Base-by-base conservation (phyloP, 345 rosid species). In the Eucalyptus polybractea region DNA sequence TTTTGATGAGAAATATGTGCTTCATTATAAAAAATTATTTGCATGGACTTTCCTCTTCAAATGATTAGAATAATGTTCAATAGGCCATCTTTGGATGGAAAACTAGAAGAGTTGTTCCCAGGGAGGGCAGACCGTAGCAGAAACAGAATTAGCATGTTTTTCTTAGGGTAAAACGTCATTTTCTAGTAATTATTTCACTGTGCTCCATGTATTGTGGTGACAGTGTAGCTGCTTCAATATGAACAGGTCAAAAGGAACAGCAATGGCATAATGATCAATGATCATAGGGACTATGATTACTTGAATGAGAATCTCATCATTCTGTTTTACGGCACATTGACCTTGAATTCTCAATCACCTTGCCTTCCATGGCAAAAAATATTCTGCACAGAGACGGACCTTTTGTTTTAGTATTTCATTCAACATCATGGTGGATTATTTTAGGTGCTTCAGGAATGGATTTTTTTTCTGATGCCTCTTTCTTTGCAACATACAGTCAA, bases 401-500 rank as follows among this genome's bases (percentile, higher is more conserved):
- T 60, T 45, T 60, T 6, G 45, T 44, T 11, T 60, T 24, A 88
- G 87, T 49, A 27, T 60, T 60, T 25, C 67, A 60, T 60, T 60
- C 31, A 60, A 60, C 14, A 25, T 27, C 67, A 60, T 25, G 14
- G 14, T 6, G 16, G 50, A 19, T 62, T 69, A 50, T 67, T 45
- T 72, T 87, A 50, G 86, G 49, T 14, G 56, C n/a, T 51, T n/a
- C 90, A 17, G 81, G 51, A 53, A 8, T 67, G 53, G 40, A 76
- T 33, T 86, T 86, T 88, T 80, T 21, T 11, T 56, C 81, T 24
- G 62, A 88, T 72, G 45, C 44, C 53, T 80, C 50, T 51, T 50
- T 29, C 89, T 88, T 37, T 69, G 50, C n/a, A 25, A 15, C 87
- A 54, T 94, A 92, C 96, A 97, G 99, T 96, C 99, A 65, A 96